These are phyloP conservation scores for Sporisorium graminicola DNA, from an alignment of 1,284 basidiomycete genomes.

Conservation along the genomic window DNA sequence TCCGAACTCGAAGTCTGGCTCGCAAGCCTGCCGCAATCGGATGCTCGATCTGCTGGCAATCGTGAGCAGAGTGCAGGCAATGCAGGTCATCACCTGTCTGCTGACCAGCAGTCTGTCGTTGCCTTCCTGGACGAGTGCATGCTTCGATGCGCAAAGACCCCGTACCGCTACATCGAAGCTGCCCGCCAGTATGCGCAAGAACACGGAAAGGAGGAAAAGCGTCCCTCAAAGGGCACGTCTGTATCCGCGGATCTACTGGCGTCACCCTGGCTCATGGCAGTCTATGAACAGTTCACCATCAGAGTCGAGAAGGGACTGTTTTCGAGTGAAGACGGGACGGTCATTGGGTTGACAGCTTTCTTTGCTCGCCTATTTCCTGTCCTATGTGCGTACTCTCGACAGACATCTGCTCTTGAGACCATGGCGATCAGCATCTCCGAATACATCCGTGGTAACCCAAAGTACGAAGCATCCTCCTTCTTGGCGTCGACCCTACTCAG, in stretches of 20 bases:
- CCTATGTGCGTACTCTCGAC: conserved; percentile 32
- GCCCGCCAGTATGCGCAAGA: conserved; percentile 68
- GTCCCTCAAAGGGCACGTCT: not conserved
- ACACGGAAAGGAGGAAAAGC: not conserved
- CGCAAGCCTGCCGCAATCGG: conserved; percentile 73
- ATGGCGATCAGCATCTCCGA: conserved; percentile 17
- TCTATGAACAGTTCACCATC: conserved; percentile 58
- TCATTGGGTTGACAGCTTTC: conserved; percentile 32
- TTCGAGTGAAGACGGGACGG: conserved; percentile 9
- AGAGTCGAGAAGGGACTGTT: conserved; percentile 50
- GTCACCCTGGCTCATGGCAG: conserved; percentile 49
- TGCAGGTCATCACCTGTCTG: conserved; percentile 6
- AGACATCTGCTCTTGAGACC: conserved; percentile 16
- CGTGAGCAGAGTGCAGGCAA: conserved; percentile 3
- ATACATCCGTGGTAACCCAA: conserved; percentile 2
- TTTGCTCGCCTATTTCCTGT: conserved; percentile 46
- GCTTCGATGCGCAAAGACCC: conserved; percentile 84
- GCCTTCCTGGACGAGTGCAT: conserved; percentile 87
- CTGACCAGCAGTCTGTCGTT: conserved; percentile 76
- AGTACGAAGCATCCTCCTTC: conserved; percentile 4
- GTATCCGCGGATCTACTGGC: conserved; percentile 23
- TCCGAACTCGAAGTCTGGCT: conserved; percentile 84
- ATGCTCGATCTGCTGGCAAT: conserved; percentile 13
- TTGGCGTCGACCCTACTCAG: conserved; percentile 7
- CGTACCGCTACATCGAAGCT: conserved; percentile 88